A percentile compares a stretch with the other conserved stretches of the same genome.
These are phyloP conservation scores for Ambrosiella xylebori DNA, from an alignment of 2,329 filamentous ascomycete genomes.

Conservation along the genomic window DNA sequence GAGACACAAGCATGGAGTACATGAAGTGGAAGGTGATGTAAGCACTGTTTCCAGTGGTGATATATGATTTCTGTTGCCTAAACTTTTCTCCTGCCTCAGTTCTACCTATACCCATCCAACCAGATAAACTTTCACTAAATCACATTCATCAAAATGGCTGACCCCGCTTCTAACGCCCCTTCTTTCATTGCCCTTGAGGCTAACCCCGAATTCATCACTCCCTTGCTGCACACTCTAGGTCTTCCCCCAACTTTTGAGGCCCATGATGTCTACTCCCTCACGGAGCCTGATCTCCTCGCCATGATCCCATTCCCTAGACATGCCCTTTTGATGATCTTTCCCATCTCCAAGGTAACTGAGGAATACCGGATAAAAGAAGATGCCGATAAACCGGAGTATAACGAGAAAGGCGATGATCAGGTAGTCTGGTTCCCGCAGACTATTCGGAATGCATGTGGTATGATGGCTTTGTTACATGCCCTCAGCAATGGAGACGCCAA, in stretches of 20 bases:
- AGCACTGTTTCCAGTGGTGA: neutral
- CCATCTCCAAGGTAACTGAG: conserved; percentile 66
- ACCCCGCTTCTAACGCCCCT: neutral
- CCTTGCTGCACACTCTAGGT: conserved; percentile 67
- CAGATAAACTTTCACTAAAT: neutral
- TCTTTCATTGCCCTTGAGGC: conserved; percentile 44
- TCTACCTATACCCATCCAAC: too few relatives aligned
- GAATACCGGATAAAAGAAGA: conserved; percentile 60
- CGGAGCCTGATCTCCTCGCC: conserved; percentile 65
- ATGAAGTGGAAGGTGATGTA: neutral
- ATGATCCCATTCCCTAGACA: conserved; percentile 79
- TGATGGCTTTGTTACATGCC: conserved; percentile 77
- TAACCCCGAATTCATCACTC: conserved; percentile 79
- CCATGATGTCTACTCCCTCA: conserved; percentile 84
- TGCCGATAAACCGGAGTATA: conserved; percentile 42
- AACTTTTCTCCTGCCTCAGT: too few relatives aligned
- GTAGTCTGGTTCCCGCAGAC: conserved; percentile 93
- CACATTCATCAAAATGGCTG: neutral
- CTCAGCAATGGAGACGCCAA: conserved; percentile 59
- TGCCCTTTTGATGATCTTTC: conserved; percentile 83
- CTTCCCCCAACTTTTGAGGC: conserved; percentile 60
- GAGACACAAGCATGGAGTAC: neutral
- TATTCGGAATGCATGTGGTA: conserved; percentile 79
- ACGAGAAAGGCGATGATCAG: conserved; percentile 47
- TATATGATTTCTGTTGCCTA: neutral